Base-by-base conservation (phyloP, 2,329 filamentous ascomycete species). In the Sarocladium strictum region DNA sequence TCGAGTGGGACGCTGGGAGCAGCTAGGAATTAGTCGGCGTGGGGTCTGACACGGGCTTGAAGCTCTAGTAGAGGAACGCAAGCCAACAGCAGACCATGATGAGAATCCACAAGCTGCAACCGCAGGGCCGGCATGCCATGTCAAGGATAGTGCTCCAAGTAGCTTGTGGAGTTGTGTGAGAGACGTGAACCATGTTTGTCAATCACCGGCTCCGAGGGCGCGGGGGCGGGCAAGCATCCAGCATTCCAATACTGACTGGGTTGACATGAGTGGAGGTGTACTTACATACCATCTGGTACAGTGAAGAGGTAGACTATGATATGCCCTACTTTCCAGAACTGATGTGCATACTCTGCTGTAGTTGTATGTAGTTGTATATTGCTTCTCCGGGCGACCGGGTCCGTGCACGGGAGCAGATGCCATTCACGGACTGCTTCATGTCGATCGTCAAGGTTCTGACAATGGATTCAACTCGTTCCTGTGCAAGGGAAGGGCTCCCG, bases 151-250 rank as follows among this genome's bases (percentile, higher is more conserved):
- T 4, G 43, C 24, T 3, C 11, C 21, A n/a, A n/a, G n/a, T n/a
- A 12, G 24, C 43, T 33, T 32, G 47, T 51, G 27, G 47, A 32
- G 47, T 14, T 7, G 27, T 3, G 23, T 19, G 47, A 32, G 19
- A 10, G 43, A 6, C 43, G 3, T n/a, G 26, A 4, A 11, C 43
- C 26, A 3, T 3, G 11, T 12, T n/a, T 11, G 12, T n/a, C 47
- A 35, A 29, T 51, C 26, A 51, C 47, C 47, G 29, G 47, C 47
- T 33, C 47, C 47, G 47, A 51, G 47, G 29, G 29, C 47, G 23
- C 29, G 47, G 47, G 35, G 47, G 27, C 47, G 47, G 47, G 47
- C 27, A 23, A 35, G 29, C 40, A 47, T 27, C 43, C 12, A 47
- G 43, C 43, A 47, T 47, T 47, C 43, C 43, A 47, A 29, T 35